Percentiles rank a stretch among this genome's conserved stretches.
Conservation (phyloP, 1,284 basidiomycete species). For the Ustanciosporium gigantosporum region DNA sequence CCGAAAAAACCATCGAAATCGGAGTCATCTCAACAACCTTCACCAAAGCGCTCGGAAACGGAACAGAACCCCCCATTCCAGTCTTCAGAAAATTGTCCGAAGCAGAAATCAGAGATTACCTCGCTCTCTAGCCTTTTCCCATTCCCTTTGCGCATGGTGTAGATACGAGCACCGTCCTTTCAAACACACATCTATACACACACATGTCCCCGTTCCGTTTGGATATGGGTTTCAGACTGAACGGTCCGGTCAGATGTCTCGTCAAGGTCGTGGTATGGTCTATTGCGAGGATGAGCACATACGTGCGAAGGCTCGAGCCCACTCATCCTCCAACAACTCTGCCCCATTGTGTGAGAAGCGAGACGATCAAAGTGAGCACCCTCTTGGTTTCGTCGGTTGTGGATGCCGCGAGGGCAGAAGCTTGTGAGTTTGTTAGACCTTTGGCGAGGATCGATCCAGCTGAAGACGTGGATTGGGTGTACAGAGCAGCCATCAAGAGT, state of each 20-base stretch:
- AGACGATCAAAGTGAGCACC: conserved; percentile 19
- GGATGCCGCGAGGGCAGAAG: neutral
- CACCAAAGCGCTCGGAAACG: conserved; percentile 29
- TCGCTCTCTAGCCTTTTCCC: conserved; percentile 14
- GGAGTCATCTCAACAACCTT: conserved; percentile 73
- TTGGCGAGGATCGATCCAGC: neutral
- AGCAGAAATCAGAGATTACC: conserved; percentile 53
- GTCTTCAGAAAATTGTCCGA: conserved; percentile 55
- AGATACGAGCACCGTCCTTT: too few relatives aligned
- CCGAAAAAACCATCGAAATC: conserved; percentile 99
- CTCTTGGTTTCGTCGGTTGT: conserved; percentile 10
- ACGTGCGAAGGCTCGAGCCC: too few relatives aligned
- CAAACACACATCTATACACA: neutral
- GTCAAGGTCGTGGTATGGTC: too few relatives aligned
- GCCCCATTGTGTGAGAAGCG: conserved; percentile 14
- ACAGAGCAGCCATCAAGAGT: conserved; percentile 23
- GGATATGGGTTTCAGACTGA: too few relatives aligned
- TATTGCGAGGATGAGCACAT: too few relatives aligned
- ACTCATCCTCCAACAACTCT: neutral
- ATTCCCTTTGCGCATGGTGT: too few relatives aligned
- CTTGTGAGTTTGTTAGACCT: too few relatives aligned
- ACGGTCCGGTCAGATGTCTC: too few relatives aligned
- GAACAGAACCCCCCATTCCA: conserved; percentile 32
- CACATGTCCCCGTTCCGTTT: neutral
- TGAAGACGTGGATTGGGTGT: neutral